Evolutionary conservation across 345 rosid genomes (phyloP).

Genomic region (Citrus trifoliata): DNA sequence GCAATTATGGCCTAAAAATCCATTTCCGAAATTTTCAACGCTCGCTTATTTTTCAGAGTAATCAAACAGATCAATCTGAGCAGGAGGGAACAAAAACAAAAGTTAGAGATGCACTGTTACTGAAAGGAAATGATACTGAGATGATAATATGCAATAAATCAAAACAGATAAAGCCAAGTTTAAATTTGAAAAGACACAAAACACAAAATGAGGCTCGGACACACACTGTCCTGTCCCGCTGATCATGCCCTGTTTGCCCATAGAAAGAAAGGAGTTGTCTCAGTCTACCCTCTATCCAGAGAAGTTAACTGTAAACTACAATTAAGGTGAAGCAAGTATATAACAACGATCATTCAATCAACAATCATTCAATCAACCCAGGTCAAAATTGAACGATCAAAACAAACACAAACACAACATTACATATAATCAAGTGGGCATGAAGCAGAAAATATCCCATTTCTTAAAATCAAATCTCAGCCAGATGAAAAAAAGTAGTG

Average conservation of each 20-base stretch:
- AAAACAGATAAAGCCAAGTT: neutral
- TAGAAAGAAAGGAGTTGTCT: neutral
- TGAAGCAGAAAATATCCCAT: neutral
- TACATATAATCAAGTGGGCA: neutral
- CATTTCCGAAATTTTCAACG: neutral
- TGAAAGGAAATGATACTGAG: neutral
- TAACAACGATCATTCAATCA: neutral
- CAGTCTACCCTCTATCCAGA: neutral
- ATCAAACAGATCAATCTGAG: neutral
- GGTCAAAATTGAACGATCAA: neutral
- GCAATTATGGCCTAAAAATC: neutral
- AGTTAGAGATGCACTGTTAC: neutral
- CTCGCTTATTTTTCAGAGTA: neutral
- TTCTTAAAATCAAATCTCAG: neutral
- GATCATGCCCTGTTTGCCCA: too few species aligned
- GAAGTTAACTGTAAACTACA: neutral
- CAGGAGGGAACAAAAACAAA: neutral
- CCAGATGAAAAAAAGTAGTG: neutral
- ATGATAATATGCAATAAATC: neutral
- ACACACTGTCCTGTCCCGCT: neutral
- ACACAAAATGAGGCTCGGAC: neutral
- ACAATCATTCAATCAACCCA: neutral
- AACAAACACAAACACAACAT: neutral
- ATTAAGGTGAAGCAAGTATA: neutral
- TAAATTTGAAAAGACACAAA: neutral